phyloP scores from a whole-genome alignment of 306 rosid genomes.

The Dalbergia cochinchinensis region DNA sequence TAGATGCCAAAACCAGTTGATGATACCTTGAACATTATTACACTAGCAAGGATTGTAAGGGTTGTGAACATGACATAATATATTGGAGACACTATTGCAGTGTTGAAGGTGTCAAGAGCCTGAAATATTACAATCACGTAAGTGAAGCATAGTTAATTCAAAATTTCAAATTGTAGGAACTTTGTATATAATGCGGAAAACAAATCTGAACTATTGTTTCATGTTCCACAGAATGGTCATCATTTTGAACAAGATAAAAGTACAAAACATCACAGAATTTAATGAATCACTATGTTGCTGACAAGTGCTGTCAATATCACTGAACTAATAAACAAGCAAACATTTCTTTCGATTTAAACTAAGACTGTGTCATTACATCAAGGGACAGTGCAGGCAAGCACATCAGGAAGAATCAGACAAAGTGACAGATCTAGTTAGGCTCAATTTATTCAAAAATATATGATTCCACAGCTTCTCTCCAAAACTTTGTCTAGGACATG shows the following conservation, averaged over 20 bases:
- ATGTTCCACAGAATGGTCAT: constrained; percentile 30
- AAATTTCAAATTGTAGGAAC: background rate
- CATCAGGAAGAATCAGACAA: background rate
- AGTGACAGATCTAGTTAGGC: background rate
- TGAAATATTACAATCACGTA: constrained; percentile 53
- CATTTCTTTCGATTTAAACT: background rate
- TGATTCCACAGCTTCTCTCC: too few relatives aligned
- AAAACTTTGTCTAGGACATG: background rate
- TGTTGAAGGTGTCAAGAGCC: constrained; percentile 96
- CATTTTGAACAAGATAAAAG: constrained; percentile 15
- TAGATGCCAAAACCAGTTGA: constrained; percentile 17
- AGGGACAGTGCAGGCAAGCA: background rate
- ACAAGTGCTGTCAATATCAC: background rate
- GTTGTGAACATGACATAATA: constrained; percentile 91
- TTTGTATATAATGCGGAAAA: background rate
- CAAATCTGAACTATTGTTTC: constrained; percentile 9
- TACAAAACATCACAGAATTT: background rate
- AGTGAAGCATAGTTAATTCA: constrained; percentile 26
- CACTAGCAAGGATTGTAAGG: constrained; percentile 81
- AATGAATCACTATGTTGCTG: constrained; percentile 9
- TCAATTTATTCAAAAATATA: too few relatives aligned
- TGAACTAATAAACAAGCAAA: background rate
- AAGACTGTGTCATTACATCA: background rate
- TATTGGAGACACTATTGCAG: constrained; percentile 87
- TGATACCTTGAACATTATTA: constrained; percentile 91